phyloP scores from a whole-genome alignment of 768 basidiomycete genomes.

The Kwoniella sp. region DNA sequence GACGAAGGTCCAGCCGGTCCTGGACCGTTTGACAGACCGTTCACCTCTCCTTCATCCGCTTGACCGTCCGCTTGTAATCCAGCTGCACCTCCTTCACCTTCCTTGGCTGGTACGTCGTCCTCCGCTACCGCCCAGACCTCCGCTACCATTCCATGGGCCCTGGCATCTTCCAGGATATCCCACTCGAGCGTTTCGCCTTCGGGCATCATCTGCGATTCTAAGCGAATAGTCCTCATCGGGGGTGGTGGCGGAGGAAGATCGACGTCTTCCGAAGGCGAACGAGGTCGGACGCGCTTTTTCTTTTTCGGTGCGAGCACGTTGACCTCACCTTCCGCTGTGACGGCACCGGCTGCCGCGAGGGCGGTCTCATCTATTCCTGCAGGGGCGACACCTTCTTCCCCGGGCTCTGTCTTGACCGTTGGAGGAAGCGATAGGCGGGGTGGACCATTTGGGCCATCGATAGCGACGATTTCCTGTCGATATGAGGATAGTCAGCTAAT shows the following conservation, averaged over 20 bases:
- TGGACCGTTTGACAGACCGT: constrained; percentile 7
- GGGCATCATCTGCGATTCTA: constrained; percentile 25
- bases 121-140: constrained; percentile 32
- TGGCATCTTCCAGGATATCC: constrained; percentile 45
- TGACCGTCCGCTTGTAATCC: background rate
- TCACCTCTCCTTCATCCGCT: background rate
- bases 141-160: constrained; percentile 38
- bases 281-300: constrained; percentile 26
- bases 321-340: constrained; percentile 13
- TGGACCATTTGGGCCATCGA: constrained; percentile 24
- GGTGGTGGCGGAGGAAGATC: constrained; percentile 47
- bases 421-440: constrained; percentile 15
- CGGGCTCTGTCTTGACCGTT: constrained; percentile 24
- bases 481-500: background rate
- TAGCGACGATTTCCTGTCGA: constrained; percentile 26
- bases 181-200: constrained; percentile 39
- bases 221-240: constrained; percentile 48
- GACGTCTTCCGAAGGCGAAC: constrained; percentile 36
- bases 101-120: constrained; percentile 14
- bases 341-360: constrained; percentile 13
- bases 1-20: constrained; percentile 19
- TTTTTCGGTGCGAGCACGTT: constrained; percentile 45
- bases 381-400: background rate
- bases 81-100: constrained; percentile 12
- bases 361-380: constrained; percentile 17